Evolutionary conservation across 2,329 filamentous ascomycete genomes (phyloP).

Genomic region (Ampelomyces quisqualis): DNA sequence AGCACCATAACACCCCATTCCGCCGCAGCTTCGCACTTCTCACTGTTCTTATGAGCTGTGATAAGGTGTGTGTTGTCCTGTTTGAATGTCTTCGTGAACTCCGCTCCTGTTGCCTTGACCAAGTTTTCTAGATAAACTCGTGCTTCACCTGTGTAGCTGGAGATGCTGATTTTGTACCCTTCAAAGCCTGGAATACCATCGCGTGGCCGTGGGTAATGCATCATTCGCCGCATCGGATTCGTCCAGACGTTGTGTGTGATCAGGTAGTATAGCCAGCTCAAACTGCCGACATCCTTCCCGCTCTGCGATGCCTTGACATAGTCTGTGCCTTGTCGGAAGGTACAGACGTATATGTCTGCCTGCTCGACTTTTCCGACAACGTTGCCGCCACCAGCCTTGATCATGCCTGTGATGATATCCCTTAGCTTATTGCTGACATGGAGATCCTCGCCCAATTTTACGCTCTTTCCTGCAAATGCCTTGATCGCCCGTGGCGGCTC

Average conservation of each 20-base stretch:
- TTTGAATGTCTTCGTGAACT: conserved; percentile 93
- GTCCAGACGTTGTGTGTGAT: conserved; percentile 89
- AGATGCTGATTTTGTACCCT: conserved; percentile 77
- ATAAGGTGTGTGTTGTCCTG: conserved; percentile 94
- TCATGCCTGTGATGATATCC: conserved; percentile 68
- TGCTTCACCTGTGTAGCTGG: conserved; percentile 94
- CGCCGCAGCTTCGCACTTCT: conserved; percentile 87
- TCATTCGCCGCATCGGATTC: conserved; percentile 74
- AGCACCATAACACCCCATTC: conserved; percentile 91
- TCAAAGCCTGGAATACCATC: conserved; percentile 78
- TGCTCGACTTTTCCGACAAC: conserved; percentile 65
- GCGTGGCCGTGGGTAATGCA: conserved; percentile 86
- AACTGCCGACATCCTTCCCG: conserved; percentile 83
- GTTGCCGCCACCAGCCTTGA: conserved; percentile 69
- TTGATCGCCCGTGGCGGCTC: conserved; percentile 41
- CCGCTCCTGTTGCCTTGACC: conserved; percentile 77
- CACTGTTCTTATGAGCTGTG: conserved; percentile 83
- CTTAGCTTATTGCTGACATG: conserved; percentile 66
- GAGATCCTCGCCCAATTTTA: conserved; percentile 77
- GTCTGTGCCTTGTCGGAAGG: conserved; percentile 77
- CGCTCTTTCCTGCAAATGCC: conserved; percentile 74
- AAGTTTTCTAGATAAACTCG: conserved; percentile 92
- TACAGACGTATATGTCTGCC: conserved; percentile 83
- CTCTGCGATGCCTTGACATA: conserved; percentile 75
- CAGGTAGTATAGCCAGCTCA: conserved; percentile 91